A percentile compares a stretch with the other conserved stretches of the same genome.
Conservation (phyloP, 495 filamentous ascomycete species). For the Copromyces sp. region DNA sequence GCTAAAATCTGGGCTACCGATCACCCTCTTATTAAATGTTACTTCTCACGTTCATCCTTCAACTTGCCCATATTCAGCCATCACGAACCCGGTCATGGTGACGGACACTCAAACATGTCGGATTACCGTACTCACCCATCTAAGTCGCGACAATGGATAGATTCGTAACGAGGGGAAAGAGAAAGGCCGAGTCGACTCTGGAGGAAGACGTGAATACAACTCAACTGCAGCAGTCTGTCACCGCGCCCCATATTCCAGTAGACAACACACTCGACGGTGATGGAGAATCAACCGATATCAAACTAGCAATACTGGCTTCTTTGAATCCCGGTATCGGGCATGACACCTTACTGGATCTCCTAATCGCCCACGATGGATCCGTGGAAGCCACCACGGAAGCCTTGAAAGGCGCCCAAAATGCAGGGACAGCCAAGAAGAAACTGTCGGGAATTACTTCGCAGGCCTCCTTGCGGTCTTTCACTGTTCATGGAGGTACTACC, state of each 20-base stretch:
- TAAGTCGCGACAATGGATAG: slow-evolving; percentile 27
- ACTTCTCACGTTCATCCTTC: neutral
- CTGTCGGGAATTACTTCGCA: slow-evolving; percentile 33
- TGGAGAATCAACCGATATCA: slow-evolving; percentile 77
- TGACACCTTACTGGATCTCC: slow-evolving; percentile 61
- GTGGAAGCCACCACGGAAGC: slow-evolving; percentile 51
- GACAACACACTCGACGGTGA: slow-evolving; percentile 7
- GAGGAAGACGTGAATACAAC: neutral
- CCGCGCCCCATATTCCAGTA: neutral
- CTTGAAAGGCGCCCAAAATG: slow-evolving; percentile 24
- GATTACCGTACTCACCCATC: neutral
- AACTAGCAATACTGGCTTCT: slow-evolving; percentile 73
- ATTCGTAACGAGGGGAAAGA: slow-evolving; percentile 35
- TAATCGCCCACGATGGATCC: slow-evolving; percentile 68
- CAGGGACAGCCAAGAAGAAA: slow-evolving; percentile 17
- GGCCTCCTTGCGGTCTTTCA: slow-evolving; percentile 46
- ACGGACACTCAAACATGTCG: neutral
- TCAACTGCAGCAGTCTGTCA: neutral
- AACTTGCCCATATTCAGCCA: neutral
- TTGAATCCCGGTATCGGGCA: slow-evolving; percentile 55
- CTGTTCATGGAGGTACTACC: slow-evolving; percentile 15
- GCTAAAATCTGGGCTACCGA: too few species aligned
- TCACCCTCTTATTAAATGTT: too few species aligned
- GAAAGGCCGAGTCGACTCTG: slow-evolving; percentile 19
- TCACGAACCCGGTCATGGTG: neutral